phyloP scores from a whole-genome alignment of 1,284 basidiomycete genomes.

The Takashimella tepidaria region DNA sequence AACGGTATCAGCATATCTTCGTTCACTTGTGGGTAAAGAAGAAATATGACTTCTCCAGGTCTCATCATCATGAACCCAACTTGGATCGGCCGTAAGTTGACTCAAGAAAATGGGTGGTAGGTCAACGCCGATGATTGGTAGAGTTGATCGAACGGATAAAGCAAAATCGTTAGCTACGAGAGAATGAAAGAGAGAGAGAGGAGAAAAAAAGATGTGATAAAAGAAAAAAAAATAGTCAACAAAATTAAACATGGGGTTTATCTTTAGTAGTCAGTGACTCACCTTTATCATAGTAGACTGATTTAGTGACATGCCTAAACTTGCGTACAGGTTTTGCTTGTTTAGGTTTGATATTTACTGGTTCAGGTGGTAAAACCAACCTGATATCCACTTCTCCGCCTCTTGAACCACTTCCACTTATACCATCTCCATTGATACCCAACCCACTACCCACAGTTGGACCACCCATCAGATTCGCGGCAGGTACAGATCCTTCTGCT shows the following conservation, averaged over 20 bases:
- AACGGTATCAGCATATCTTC: conserved; percentile 32
- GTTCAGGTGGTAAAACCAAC: conserved; percentile 44
- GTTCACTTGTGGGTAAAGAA: conserved; percentile 20
- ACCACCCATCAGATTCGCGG: conserved; percentile 2
- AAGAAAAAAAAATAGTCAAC: no score
- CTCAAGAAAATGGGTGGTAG: conserved; percentile 29
- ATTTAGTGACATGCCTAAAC: conserved; percentile 42
- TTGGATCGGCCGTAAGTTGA: conserved; percentile 31
- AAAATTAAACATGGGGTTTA: no score
- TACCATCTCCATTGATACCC: not conserved
- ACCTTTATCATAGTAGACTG: conserved; percentile 44
- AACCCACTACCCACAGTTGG: not conserved
- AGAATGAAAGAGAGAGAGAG: no score
- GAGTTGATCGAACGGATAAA: conserved; percentile 23
- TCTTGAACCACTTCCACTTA: no score
- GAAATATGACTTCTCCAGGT: conserved; percentile 28
- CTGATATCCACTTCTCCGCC: conserved; percentile 32
- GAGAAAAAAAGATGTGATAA: no score
- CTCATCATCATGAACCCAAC: conserved; percentile 44
- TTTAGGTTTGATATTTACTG: conserved; percentile 23
- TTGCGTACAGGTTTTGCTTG: conserved; percentile 37
- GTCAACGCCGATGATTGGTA: conserved; percentile 43
- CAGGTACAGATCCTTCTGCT: conserved; percentile 28
- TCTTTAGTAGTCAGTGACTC: no score
- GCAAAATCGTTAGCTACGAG: conserved; percentile 36